Percentiles rank a stretch among this genome's conserved stretches.
These are phyloP conservation scores for Kurtzmaniella natalensis DNA, from an alignment of 1,139 yeast genomes.

Conservation along the genomic window DNA sequence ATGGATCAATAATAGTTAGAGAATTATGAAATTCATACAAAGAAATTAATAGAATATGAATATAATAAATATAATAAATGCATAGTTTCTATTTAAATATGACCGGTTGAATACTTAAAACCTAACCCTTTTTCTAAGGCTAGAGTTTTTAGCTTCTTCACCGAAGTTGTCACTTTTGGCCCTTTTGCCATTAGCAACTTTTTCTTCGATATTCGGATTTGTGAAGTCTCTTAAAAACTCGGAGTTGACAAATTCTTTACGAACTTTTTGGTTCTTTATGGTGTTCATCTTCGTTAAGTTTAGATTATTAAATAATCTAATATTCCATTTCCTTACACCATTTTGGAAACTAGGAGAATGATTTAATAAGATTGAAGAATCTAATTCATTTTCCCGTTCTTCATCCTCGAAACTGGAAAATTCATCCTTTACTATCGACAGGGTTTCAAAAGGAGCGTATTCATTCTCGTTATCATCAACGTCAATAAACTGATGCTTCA, in stretches of 20 bases:
- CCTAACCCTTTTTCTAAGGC: slow-evolving; percentile 9
- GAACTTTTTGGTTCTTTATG: slow-evolving; percentile 21
- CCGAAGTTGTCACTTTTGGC: too few species aligned
- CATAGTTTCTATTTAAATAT: background rate
- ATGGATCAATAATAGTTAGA: slow-evolving; percentile 47
- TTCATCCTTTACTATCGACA: slow-evolving; percentile 10
- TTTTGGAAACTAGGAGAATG: slow-evolving; percentile 16
- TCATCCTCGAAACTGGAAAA: slow-evolving; percentile 5
- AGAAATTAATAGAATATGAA: too few species aligned
- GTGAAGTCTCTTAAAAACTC: slow-evolving; percentile 20
- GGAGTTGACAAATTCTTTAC: slow-evolving; percentile 17
- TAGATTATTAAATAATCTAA: slow-evolving; percentile 42
- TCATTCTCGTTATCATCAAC: slow-evolving; percentile 20
- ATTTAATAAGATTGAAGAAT: slow-evolving; percentile 15
- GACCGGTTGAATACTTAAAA: too few species aligned
- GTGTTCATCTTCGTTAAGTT: slow-evolving; percentile 33
- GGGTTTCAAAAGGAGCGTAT: slow-evolving; percentile 25
- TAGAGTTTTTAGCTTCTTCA: slow-evolving; percentile 6
- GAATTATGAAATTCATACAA: too few species aligned
- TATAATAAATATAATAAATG: background rate
- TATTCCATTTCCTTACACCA: slow-evolving; percentile 30
- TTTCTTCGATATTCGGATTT: slow-evolving; percentile 12
- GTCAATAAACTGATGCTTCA: slow-evolving; percentile 43
- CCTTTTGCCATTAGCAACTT: slow-evolving; percentile 12
- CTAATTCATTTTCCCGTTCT: too few species aligned